Conservation (phyloP, 495 filamentous ascomycete species). For the Xylaria sp. region DNA sequence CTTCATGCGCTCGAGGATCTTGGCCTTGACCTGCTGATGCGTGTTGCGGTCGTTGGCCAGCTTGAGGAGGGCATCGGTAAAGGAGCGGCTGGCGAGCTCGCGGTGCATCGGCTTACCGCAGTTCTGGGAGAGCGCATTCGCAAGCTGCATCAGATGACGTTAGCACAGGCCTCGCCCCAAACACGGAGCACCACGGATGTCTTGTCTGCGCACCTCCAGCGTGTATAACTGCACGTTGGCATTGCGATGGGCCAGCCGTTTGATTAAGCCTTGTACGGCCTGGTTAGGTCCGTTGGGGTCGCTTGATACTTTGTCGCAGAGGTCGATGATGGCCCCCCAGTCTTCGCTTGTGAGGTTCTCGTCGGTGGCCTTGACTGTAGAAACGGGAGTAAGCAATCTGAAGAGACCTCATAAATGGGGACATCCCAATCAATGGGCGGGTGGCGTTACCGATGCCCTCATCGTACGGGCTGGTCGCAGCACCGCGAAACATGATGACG, state of each 20-base stretch:
- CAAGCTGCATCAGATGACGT: conserved; percentile 61
- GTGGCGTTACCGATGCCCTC: conserved; percentile 55
- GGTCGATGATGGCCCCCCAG: conserved; percentile 98
- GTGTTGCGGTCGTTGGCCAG: conserved; percentile 94
- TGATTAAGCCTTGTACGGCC: conserved; percentile 92
- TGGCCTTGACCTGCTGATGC: conserved; percentile 93
- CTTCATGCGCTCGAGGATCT: conserved; percentile 94
- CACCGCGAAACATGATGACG: conserved; percentile 58
- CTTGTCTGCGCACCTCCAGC: conserved; percentile 71
- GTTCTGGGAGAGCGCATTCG: conserved; percentile 93
- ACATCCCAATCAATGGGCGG: not conserved
- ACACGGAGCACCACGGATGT: not conserved
- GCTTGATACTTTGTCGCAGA: conserved; percentile 86
- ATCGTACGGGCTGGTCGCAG: conserved; percentile 58
- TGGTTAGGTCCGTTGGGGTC: conserved; percentile 77
- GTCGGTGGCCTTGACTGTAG: conserved; percentile 92
- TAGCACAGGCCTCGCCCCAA: not conserved
- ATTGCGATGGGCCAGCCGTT: conserved; percentile 93
- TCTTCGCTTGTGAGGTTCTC: conserved; percentile 98
- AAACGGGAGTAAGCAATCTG: not conserved
- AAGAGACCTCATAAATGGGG: not conserved
- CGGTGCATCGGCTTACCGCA: conserved; percentile 90
- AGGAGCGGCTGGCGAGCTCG: conserved; percentile 91
- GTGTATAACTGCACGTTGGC: conserved; percentile 99
- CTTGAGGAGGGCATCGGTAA: conserved; percentile 92